Conservation (phyloP, 192 early-diverging fungal genomes). For the Entomortierella beljakovae region DNA sequence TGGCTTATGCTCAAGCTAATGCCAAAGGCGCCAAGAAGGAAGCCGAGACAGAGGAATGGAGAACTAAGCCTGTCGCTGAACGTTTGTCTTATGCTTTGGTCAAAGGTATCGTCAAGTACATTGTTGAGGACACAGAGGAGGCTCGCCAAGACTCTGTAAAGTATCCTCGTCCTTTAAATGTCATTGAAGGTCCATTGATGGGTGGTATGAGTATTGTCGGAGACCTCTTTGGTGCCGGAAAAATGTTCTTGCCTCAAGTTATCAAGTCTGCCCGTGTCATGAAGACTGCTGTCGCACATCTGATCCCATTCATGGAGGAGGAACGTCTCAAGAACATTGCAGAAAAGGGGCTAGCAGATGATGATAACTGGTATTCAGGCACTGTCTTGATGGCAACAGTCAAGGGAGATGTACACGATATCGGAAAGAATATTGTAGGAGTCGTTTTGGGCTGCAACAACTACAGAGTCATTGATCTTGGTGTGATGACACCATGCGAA, state of each 20-base stretch:
- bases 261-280: constrained; percentile 97
- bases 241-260: constrained; percentile 99
- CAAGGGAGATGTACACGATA: constrained; percentile 98
- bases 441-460: constrained; percentile 99
- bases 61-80: constrained; percentile 74
- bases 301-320: constrained; percentile 94
- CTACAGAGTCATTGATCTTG: constrained; percentile 93
- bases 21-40: constrained; percentile 75
- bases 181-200: constrained; percentile 98
- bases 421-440: constrained; percentile 98
- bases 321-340: constrained; percentile 84
- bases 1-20: constrained; percentile 88
- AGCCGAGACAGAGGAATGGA: constrained; percentile 91
- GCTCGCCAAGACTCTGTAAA: constrained; percentile 77
- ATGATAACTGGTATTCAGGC: constrained; percentile 86
- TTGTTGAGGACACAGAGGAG: constrained; percentile 95
- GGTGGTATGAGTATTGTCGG: constrained; percentile 94
- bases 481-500: constrained; percentile 95
- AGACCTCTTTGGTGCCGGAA: constrained; percentile 92
- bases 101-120: constrained; percentile 95
- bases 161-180: constrained; percentile 92
- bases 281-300: constrained; percentile 97
- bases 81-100: constrained; percentile 87
- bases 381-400: constrained; percentile 95
- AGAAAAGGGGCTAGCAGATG: constrained; percentile 60